phyloP scores from a whole-genome alignment of 1,284 basidiomycete genomes.

The Trametes polyzona region DNA sequence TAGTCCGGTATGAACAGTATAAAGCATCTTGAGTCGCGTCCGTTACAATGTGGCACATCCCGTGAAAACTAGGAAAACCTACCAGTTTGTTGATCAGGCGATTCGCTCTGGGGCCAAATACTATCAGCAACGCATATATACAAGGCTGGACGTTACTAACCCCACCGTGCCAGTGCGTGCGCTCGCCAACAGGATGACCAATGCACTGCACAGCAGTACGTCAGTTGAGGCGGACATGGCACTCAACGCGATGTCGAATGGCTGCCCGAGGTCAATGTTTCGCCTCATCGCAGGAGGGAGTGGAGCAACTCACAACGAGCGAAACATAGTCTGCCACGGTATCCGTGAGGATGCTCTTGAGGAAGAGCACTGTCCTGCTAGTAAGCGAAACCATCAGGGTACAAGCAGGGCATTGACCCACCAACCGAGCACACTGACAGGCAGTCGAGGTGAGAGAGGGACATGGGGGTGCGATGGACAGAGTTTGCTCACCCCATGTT shows the following conservation, averaged over 20 bases:
- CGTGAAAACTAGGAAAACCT: not conserved
- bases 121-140: not conserved
- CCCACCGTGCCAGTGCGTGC: conserved; percentile 17
- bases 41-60: not conserved
- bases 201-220: conserved; percentile 9
- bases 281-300: not conserved
- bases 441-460: not conserved
- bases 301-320: not conserved
- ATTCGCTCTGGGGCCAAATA: conserved; percentile 8
- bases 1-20: conserved; percentile 16
- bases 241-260: conserved; percentile 19
- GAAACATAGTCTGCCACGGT: not conserved
- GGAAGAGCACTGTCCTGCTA: conserved; percentile 7
- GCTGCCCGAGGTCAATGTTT: not conserved
- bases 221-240: conserved; percentile 12
- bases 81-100: conserved; percentile 22
- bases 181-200: conserved; percentile 12
- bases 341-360: conserved; percentile 5
- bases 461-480: not conserved
- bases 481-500: not conserved
- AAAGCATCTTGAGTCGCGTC: conserved; percentile 5
- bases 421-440: conserved; percentile 3
- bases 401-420: not conserved
- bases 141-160: not conserved
- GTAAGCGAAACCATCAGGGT: not conserved